Conservation (phyloP, 1,139 yeast genomes). For the Saccharomyces hybrid region DNA sequence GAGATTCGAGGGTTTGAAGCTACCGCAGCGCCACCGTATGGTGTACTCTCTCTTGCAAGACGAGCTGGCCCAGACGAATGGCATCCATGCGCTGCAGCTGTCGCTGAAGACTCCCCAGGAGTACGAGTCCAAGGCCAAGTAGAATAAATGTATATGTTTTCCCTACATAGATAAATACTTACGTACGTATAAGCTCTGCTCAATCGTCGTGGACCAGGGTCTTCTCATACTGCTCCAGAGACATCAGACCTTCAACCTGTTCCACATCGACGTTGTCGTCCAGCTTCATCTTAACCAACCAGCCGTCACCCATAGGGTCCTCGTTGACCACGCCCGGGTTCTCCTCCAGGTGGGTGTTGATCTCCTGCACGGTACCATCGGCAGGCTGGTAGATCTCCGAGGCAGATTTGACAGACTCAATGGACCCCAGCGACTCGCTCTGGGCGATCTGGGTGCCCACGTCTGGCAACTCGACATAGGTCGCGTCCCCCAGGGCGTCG, state of each 20-base stretch:
- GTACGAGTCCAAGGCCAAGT: slow-evolving; percentile 30
- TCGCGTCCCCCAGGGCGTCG: slow-evolving; percentile 97
- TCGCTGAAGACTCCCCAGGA: slow-evolving; percentile 74
- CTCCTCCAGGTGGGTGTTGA: slow-evolving; percentile 58
- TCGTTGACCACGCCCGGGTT: slow-evolving; percentile 72
- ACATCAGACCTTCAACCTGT: slow-evolving; percentile 37
- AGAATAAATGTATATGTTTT: slow-evolving; percentile 1
- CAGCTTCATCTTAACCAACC: slow-evolving; percentile 62
- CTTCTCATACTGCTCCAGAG: slow-evolving; percentile 56
- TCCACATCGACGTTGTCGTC: slow-evolving; percentile 31
- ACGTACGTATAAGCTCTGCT: neutral
- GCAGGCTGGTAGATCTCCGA: slow-evolving; percentile 90
- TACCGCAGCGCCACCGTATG: slow-evolving; percentile 74
- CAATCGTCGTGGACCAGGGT: slow-evolving; percentile 46
- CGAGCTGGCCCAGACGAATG: slow-evolving; percentile 53
- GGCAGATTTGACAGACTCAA: slow-evolving; percentile 92
- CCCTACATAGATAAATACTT: neutral
- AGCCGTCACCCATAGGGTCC: slow-evolving; percentile 90
- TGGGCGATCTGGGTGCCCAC: slow-evolving; percentile 55
- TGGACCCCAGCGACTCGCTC: slow-evolving; percentile 86
- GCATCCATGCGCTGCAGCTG: slow-evolving; percentile 86
- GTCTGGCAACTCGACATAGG: slow-evolving; percentile 85
- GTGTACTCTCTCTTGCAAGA: slow-evolving; percentile 64
- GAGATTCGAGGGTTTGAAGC: slow-evolving; percentile 54
- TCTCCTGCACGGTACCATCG: slow-evolving; percentile 65